Conservation (phyloP, 2,329 filamentous ascomycete genomes). For the Bertia moriformis region DNA sequence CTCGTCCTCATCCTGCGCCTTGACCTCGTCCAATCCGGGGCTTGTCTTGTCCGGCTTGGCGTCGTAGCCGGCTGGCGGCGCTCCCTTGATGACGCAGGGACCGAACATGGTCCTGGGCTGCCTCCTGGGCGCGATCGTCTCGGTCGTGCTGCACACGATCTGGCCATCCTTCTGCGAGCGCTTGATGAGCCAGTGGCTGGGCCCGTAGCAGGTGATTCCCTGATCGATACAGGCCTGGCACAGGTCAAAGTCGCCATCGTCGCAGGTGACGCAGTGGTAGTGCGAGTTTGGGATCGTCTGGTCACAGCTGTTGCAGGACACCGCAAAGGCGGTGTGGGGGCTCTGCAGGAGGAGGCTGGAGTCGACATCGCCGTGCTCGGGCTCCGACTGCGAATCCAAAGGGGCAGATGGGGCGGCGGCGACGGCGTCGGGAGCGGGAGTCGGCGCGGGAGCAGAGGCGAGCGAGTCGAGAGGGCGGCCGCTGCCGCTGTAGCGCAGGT, state of each 20-base stretch:
- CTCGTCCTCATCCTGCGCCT: too few relatives aligned
- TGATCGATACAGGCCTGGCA: constrained; percentile 66
- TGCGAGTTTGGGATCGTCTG: constrained; percentile 65
- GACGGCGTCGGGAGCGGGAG: too few relatives aligned
- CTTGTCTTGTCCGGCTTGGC: too few relatives aligned
- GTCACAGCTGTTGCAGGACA: constrained; percentile 89
- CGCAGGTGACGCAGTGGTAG: constrained; percentile 89
- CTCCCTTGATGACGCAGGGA: too few relatives aligned
- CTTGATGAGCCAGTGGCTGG: constrained; percentile 89
- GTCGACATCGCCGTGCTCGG: constrained; percentile 3
- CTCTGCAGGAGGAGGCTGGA: too few relatives aligned
- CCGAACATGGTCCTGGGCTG: constrained; percentile 20
- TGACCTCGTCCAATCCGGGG: too few relatives aligned
- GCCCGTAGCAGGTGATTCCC: constrained; percentile 64
- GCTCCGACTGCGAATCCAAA: not conserved
- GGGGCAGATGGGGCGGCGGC: not conserved
- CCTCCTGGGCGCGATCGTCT: constrained; percentile 57
- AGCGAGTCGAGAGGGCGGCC: constrained; percentile 8
- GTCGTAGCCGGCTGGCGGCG: too few relatives aligned
- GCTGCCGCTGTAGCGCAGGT: constrained; percentile 23
- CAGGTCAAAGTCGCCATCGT: constrained; percentile 86
- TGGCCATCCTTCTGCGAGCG: constrained; percentile 65
- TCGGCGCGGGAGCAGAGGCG: constrained; percentile 5
- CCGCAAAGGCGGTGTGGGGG: constrained; percentile 49
- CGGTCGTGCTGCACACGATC: constrained; percentile 73